Percentiles rank a stretch among this genome's conserved stretches.
Conservation (phyloP, 2,329 filamentous ascomycete genomes). For the Hirsutella minnesotensis region DNA sequence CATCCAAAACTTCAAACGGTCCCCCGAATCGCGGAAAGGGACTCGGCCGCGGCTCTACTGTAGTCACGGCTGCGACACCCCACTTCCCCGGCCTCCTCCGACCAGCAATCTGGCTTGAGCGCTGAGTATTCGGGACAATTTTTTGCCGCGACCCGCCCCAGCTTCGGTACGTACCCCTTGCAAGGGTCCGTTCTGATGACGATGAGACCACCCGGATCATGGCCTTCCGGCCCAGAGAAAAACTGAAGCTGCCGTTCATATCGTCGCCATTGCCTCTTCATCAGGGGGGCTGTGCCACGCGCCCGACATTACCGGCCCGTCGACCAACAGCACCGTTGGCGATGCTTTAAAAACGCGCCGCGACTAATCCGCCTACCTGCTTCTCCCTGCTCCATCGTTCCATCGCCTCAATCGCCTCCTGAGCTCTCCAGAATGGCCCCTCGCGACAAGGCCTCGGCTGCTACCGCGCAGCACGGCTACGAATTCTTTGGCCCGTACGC, state of each 20-base stretch:
- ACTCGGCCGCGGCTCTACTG: too few species aligned
- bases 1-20: too few species aligned
- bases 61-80: too few species aligned
- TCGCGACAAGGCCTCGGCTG: constrained; percentile 15
- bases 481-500: constrained; percentile 41
- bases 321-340: neutral
- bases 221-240: constrained; percentile 8
- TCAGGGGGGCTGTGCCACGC: neutral
- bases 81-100: too few species aligned
- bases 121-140: too few species aligned
- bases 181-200: neutral
- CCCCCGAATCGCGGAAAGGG: too few species aligned
- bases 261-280: neutral
- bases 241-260: neutral
- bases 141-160: too few species aligned
- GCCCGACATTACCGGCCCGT: neutral
- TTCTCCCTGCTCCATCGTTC: neutral
- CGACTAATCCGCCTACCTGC: neutral
- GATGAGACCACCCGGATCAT: constrained; percentile 12
- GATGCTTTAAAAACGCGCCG: neutral
- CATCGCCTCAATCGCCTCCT: too few species aligned
- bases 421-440: constrained; percentile 23
- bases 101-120: too few species aligned
- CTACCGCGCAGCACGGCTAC: constrained; percentile 28
- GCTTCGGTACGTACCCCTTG: neutral